Evolutionary conservation across 495 filamentous ascomycete genomes (phyloP), one percentile per base, ranked within the genome.

Genomic region (Aspergillus panamensis): DNA sequence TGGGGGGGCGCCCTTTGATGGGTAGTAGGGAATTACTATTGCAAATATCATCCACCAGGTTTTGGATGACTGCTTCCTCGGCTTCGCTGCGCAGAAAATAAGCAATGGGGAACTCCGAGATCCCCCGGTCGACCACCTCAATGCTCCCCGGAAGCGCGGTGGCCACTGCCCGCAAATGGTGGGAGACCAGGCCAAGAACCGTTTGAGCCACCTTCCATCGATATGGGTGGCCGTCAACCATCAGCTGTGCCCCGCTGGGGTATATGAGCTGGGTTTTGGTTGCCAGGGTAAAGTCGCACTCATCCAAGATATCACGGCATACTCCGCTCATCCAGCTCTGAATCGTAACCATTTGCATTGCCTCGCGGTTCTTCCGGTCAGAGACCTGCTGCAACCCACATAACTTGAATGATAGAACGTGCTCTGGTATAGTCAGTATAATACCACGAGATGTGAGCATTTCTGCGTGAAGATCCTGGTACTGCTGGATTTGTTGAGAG

Each of bases 381-480:
- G 72, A 66, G 4, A 74, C 62, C 30, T 65, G 65, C 51, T 91
- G 85, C 1, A 87, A 64, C 0, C 81, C 85, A 74, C 85, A 84
- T 14, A 90, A 69, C 57, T 85, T 76, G 64, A 89, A 89, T 0
- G 87, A 90, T 0, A 89, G 73, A 0, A 87, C 63, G 60, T 90
- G 87, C 63, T 91, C 87, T 0, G 88, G 88, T 21, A 87, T 80
- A 1, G 81, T 66, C 0, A 90, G 59, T 8, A 90, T 70, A 33
- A 89, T 69, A 0, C 81, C 84, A 3, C 81, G 74, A 4, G 50
- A 59, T 0, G 40, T 30, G 60, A 65, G 72, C 53, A 83, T 85
- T n/a, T 78, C 68, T 4, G 73, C 45, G 14, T 80, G 73, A 6
- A 86, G 66, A 0, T 60, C 1, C 0, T 25, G 49, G 56, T 64